These are phyloP conservation scores for Yamadazyma takamatsuzukensis DNA, from an alignment of 805 yeast genomes.

Conservation along the genomic window DNA sequence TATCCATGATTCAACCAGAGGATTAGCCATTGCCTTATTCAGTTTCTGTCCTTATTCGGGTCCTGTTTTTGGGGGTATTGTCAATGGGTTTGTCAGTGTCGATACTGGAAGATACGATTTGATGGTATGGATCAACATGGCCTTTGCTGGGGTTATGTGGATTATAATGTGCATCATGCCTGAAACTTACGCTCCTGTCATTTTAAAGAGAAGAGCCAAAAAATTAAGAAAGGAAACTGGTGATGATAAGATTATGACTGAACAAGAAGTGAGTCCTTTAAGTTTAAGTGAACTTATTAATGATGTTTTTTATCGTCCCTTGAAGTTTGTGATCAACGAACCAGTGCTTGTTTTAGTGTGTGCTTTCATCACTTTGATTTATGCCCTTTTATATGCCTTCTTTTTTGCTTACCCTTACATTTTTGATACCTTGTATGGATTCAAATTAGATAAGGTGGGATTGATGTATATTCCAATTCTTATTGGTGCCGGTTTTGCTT, in stretches of 20 bases:
- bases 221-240: conserved; percentile 75
- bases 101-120: conserved; percentile 65
- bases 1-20: conserved; percentile 77
- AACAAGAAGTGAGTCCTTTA: conserved; percentile 82
- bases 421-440: conserved; percentile 72
- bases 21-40: conserved; percentile 85
- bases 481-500: conserved; percentile 78
- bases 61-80: conserved; percentile 85
- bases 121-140: conserved; percentile 89
- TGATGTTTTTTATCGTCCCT: conserved; percentile 75
- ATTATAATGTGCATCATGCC: conserved; percentile 62
- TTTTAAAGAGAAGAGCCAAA: conserved; percentile 63
- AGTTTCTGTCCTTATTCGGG: conserved; percentile 93
- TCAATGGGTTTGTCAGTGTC: conserved; percentile 79
- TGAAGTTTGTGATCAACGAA: conserved; percentile 72
- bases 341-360: conserved; percentile 85
- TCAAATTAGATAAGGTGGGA: conserved; percentile 74
- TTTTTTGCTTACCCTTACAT: conserved; percentile 95
- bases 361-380: conserved; percentile 81
- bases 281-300: conserved; percentile 63
- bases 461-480: conserved; percentile 87
- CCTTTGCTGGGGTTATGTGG: conserved; percentile 85
- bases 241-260: conserved; percentile 81
- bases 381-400: conserved; percentile 87
- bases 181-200: conserved; percentile 88